Base-by-base conservation (phyloP, 225 moss, liverwort and hornwort genomes). In the Physcomitrellopsis africana region DNA sequence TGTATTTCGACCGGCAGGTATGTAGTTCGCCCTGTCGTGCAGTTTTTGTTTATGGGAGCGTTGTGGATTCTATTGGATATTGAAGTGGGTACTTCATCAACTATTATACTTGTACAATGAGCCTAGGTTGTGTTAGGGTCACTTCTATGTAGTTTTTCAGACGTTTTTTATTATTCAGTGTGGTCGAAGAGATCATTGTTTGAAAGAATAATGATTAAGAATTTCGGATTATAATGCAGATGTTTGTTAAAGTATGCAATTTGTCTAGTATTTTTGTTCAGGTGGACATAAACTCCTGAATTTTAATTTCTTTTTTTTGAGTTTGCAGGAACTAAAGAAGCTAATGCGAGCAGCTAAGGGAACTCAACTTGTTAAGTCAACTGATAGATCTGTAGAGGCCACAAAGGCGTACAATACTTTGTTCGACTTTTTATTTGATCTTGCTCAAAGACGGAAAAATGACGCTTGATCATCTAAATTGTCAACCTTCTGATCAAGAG, bases 1-100 rank as follows among this genome's bases (percentile, higher is more conserved):
- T 82, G n/a, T 84, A 85, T 75, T 82, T 88, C 22, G 85, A 88
- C 43, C 80, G 88, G 16, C 85, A 88, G 85, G 88, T 87, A 80
- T 51, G 46, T 54, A 46, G 52, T 51, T 42, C 7, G 19, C 54
- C 24, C 23, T 53, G 24, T 63, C n/a, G 10, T 47, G 41, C 60
- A 49, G 10, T 23, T 75, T 59, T 76, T 23, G 17, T 12, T 65
- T 23, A 2, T 10, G 5, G n/a, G 8, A 16, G 17, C 52, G 8
- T 46, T 72, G 55, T 51, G 58, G 9, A 56, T 29, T 29, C 7
- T 51, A 0, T 16, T 20, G 51, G 55, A 63, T 68, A 53, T 13
- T 13, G 10, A 48, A 26, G 22, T 17, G 22, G n/a, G 16, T 27
- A 65, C 41, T 54, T 8, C 27, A 58, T 58, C 23, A 66, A 41